Evolutionary conservation across 2,329 filamentous ascomycete genomes (phyloP), one percentile per base, ranked within the genome.

Genomic region (Eutypella sp.): DNA sequence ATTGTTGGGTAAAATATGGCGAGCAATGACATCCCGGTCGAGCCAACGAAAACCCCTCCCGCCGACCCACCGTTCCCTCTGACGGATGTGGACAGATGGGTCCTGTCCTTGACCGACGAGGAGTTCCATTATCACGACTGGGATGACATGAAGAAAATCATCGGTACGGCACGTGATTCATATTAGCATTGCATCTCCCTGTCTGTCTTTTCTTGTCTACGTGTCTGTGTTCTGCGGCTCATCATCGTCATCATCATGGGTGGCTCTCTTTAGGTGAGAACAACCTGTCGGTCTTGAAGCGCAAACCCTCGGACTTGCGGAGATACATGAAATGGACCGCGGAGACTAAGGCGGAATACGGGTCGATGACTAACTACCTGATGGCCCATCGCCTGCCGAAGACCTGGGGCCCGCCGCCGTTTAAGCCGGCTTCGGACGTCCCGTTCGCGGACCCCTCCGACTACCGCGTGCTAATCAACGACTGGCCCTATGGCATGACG

Each of bases 401-500:
- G 46, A 58, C 65, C 44, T 96, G 91, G 91, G 78, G 78, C 2
- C 52, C 60, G 24, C 75, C 76, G 15, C 79, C 80, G 4, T 84
- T 82, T 61, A 69, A 64, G 11, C 73, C 75, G 4, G 64, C 60
- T 40, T 81, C 77, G 6, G 49, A 58, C 3, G 57, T 70, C 22
- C 79, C 79, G 9, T 81, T 84, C 51, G 62, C 70, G 20, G 67
- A 78, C 37, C 60, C 72, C 4, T 73, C 73, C 27, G 81, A 84
- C 64, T 84, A 77, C 63, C 82, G 81, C 50, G 85, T 95, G 42
- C 71, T 96, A 38, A 74, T 82, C 62, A 96, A 97, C 59, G 91
- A 96, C 73, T 97, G 90, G 91, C 92, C 92, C 0, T 96, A 96
- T 58, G 90, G 88, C 3, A 69, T 96, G 41, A 73, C 72, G 1